Conservation (phyloP, 2,329 filamentous ascomycete species). For the Seiridium unicorne region DNA sequence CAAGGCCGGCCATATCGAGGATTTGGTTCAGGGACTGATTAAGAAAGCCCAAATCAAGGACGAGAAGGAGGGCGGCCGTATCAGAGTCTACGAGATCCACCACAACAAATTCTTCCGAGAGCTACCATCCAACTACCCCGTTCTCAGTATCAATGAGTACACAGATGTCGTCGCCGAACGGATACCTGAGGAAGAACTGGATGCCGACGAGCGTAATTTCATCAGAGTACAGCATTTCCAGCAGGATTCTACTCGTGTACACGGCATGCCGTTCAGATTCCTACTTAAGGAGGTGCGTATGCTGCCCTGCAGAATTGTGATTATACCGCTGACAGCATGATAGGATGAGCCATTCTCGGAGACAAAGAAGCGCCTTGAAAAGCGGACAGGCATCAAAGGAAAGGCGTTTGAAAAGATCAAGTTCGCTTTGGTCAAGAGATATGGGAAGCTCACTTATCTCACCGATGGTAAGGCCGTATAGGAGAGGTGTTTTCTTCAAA, state of each 20-base stretch:
- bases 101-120: constrained; percentile 82
- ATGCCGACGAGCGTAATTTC: constrained; percentile 54
- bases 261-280: constrained; percentile 91
- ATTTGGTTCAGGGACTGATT: constrained; percentile 72
- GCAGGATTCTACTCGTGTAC: constrained; percentile 77
- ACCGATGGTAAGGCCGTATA: constrained; percentile 70
- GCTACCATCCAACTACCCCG: constrained; percentile 65
- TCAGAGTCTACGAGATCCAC: constrained; percentile 82
- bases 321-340: constrained; percentile 18
- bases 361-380: constrained; percentile 91
- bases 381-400: constrained; percentile 90
- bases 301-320: not conserved
- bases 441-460: constrained; percentile 74
- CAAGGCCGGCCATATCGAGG: constrained; percentile 78
- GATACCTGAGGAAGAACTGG: constrained; percentile 70
- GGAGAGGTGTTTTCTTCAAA: too few species aligned
- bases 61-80: constrained; percentile 65
- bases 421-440: constrained; percentile 77
- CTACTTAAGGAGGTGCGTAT: constrained; percentile 68
- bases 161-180: constrained; percentile 78
- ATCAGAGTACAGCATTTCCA: constrained; percentile 92
- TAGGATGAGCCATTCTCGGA: constrained; percentile 84
- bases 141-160: constrained; percentile 86
- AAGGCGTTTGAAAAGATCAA: constrained; percentile 99
- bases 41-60: constrained; percentile 80